Conservation (phyloP, 257 asterid species). For the Datura wrightii region DNA sequence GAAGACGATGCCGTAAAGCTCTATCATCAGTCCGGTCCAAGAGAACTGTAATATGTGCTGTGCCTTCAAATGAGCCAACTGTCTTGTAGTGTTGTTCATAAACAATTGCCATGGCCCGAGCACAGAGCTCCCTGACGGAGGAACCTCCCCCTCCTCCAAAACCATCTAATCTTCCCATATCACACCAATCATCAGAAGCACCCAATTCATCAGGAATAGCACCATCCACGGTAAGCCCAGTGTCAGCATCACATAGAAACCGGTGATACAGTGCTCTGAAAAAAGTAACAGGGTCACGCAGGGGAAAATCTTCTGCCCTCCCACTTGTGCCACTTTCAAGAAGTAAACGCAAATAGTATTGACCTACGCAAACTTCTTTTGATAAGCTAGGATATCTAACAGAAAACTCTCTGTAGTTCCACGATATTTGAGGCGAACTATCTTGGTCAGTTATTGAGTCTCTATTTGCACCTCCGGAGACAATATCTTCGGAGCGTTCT, state of each 20-base stretch:
- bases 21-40: conserved; percentile 98
- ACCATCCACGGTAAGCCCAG: conserved; percentile 96
- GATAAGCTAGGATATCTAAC: conserved; percentile 96
- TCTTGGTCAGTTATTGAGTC: conserved; percentile 66
- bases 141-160: conserved; percentile 99
- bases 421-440: conserved; percentile 79
- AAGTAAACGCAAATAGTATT: conserved; percentile 90
- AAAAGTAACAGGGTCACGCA: conserved; percentile 97
- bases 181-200: conserved; percentile 98
- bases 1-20: conserved; percentile 98
- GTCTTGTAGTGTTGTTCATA: conserved; percentile 85
- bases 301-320: conserved; percentile 91
- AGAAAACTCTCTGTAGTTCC: conserved; percentile 94
- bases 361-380: conserved; percentile 99
- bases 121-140: conserved; percentile 98
- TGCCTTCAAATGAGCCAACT: conserved; percentile 93
- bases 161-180: conserved; percentile 98
- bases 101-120: conserved; percentile 99
- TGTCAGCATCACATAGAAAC: conserved; percentile 96
- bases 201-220: conserved; percentile 99
- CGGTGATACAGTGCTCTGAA: conserved; percentile 97
- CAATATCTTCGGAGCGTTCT: conserved; percentile 94
- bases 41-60: conserved; percentile 94
- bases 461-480: conserved; percentile 72
- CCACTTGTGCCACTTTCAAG: conserved; percentile 89